Percentiles rank a stretch among this genome's conserved stretches.
phyloP scores from a whole-genome alignment of 805 yeast species.

The Isabelozyma gotoi region DNA sequence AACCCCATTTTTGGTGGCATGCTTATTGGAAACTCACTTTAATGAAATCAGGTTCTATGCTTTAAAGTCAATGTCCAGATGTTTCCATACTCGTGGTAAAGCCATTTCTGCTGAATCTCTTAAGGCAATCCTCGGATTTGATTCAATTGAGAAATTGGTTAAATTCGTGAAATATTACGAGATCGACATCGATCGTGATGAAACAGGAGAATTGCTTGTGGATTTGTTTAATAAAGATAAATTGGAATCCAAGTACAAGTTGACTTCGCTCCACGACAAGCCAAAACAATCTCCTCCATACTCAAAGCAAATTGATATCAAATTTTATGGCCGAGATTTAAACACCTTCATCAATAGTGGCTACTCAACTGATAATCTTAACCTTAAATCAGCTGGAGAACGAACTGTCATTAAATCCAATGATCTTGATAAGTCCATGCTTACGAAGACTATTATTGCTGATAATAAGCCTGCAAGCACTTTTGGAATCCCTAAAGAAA shows the following conservation, averaged over 20 bases:
- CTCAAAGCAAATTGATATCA: constrained; percentile 29
- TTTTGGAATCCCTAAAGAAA: not conserved
- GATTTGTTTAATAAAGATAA: constrained; percentile 45
- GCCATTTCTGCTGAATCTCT: constrained; percentile 56
- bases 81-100: constrained; percentile 70
- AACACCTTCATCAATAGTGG: constrained; percentile 36
- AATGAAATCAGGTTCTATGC: constrained; percentile 78
- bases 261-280: constrained; percentile 36
- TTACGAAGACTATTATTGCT: not conserved
- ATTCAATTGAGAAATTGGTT: constrained; percentile 50
- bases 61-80: constrained; percentile 59
- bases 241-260: constrained; percentile 36
- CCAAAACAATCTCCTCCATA: constrained; percentile 36
- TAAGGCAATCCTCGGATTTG: constrained; percentile 61
- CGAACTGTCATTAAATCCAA: constrained; percentile 2
- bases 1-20: constrained; percentile 67
- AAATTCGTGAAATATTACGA: constrained; percentile 66
- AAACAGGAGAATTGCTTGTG: constrained; percentile 27
- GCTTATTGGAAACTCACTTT: constrained; percentile 75
- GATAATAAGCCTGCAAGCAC: not conserved
- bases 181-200: constrained; percentile 39
- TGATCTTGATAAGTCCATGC: not conserved
- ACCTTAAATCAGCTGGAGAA: constrained; percentile 10
- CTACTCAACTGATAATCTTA: constrained; percentile 24
- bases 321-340: constrained; percentile 20